Base-by-base conservation (phyloP, 495 filamentous ascomycete genomes). In the Letharia lupina region DNA sequence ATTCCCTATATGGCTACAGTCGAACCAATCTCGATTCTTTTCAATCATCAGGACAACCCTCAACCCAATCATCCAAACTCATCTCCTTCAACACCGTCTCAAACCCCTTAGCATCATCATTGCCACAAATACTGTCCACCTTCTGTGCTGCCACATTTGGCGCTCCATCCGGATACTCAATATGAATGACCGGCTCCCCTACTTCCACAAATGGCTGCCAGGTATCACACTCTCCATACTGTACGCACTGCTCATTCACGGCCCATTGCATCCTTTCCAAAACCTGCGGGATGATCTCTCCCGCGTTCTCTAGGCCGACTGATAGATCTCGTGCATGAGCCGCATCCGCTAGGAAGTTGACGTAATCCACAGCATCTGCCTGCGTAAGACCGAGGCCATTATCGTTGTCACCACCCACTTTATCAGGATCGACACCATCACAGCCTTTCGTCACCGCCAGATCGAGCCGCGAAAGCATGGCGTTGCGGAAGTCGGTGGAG, bases 171-270 rank as follows among this genome's bases (percentile, higher is more conserved):
- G 74, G 73, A 68, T 91, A 90, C 75, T 90, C 88, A 61, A 90
- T 87, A 69, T 90, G 84, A 70, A 90, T 90, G 33, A 91, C 86
- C 1, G 88, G 87, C 75, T 90, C 89, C 60, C 76, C 77, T 5
- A 77, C 80, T 18, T 78, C 68, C 39, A 84, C 77, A 69, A 90
- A 90, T 33, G 82, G 73, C 3, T 74, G 71, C 68, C 84, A 89
- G 3, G 72, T 77, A 39, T 76, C 76, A 67, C 87, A 90, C 69
- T 87, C 84, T 10, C 77, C 66, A 58, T 83, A 82, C 71, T 84
- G 71, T 4, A 82, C 83, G 71, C 88, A 91, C 73, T 90, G 84
- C 77, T 91, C 88, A 73, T 90, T 89, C 59, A 91, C 86, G 18
- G 77, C 79, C 78, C 87, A 91, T 67, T 90, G 80, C 70, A 87